Evolutionary conservation across 495 filamentous ascomycete genomes (phyloP), one percentile per base, ranked within the genome.

Genomic region (Xylaria grammica): DNA sequence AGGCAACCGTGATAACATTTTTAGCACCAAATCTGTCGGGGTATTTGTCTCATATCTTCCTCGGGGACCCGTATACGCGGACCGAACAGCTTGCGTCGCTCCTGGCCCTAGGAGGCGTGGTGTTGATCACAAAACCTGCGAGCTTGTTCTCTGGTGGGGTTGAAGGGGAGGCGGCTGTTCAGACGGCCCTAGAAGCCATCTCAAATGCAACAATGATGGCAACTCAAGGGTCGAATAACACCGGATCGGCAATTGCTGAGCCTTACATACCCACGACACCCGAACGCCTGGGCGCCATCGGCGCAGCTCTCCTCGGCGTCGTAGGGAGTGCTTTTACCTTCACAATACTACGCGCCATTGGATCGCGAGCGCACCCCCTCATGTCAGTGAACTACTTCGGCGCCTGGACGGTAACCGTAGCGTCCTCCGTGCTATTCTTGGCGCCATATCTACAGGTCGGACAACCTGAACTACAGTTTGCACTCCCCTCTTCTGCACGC

Each of bases 1-100:
- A 98, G 69, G 94, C 95, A 11, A 96, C 92, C 0, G 95, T 97
- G 0, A 88, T 98, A 48, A 96, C 92, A 48, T 98, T 97, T 71
- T 84, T 98, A 0, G 86, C 91, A 0, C 95, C 95, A 0, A 88
- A 88, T 17, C 82, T 96, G 2, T 84, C 91, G n/a, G 91, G 91
- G 55, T 96, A 91, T 72, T 87, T 88, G 11, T 97, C 93, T 72
- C 90, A 90, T 17, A 72, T 93, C 20, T 78, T 97, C 19, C 80
- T 91, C 49, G 80, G 81, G 24, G 91, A 96, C 67, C 90, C 90
- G 0, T 97, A 94, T 73, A 93, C 91, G 0, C 80, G 86, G 20
- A 86, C 83, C 8, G 92, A 97, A 70, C 88, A 94, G 66, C 73
- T 93, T 1, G 92, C 91, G 1, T 89, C 86, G 0, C 69, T 94